These are phyloP conservation scores for Aspergillus olivimuriae DNA, from an alignment of 495 filamentous ascomycete genomes.

Conservation along the genomic window DNA sequence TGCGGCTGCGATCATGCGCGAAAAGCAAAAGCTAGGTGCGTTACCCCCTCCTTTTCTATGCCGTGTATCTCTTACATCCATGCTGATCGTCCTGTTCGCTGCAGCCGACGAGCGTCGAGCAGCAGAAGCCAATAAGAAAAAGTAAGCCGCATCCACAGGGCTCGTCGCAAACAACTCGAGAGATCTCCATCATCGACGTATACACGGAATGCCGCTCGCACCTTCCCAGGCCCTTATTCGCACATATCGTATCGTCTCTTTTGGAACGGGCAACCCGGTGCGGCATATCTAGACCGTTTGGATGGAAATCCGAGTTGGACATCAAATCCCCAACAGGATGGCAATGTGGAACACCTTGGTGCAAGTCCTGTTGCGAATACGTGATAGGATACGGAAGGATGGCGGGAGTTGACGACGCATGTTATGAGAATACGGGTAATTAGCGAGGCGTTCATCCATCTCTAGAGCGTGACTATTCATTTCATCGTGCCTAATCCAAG, in stretches of 20 bases:
- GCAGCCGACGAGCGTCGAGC: constrained; percentile 12
- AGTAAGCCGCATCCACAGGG: too few relatives aligned
- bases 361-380: neutral
- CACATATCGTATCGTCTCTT: too few relatives aligned
- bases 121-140: constrained; percentile 19
- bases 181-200: too few relatives aligned
- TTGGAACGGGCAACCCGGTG: too few relatives aligned
- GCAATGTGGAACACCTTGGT: neutral
- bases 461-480: neutral
- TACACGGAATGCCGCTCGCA: too few relatives aligned
- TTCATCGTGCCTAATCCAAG: neutral
- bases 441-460: neutral
- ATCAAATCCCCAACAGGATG: neutral
- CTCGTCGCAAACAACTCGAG: too few relatives aligned
- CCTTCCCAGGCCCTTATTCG: too few relatives aligned
- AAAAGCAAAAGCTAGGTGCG: constrained; percentile 81
- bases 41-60: neutral
- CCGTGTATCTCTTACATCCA: neutral
- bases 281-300: too few relatives aligned
- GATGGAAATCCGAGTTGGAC: too few relatives aligned
- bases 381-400: neutral
- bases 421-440: constrained; percentile 10
- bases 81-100: neutral
- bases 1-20: constrained; percentile 76
- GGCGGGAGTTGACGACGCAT: neutral